Base-by-base conservation (phyloP, 2,329 filamentous ascomycete species). In the Talaromyces sp. region DNA sequence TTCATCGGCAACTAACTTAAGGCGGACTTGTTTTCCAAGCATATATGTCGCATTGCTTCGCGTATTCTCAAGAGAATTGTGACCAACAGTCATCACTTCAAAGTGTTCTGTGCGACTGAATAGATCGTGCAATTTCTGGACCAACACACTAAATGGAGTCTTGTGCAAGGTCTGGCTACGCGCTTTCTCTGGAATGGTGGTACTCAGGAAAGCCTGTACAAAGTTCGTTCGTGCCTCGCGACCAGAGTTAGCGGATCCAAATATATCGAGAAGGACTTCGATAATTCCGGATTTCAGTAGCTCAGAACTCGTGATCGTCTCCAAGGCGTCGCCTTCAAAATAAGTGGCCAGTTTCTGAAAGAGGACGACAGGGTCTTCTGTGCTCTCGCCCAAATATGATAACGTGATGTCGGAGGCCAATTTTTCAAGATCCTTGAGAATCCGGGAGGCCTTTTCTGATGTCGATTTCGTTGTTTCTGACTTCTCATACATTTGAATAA, bases 61-160 rank as follows among this genome's bases (percentile, higher is more conserved):
- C 66, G 91, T 96, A 58, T 89, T 91, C 72, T 97, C 93, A 67
- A 93, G 90, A 5, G 90, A 88, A 68, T 96, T 96, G 64, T 96
- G 90, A 73, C 96, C 91, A 59, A 98, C 93, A 8, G 95, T 99
- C 63, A 96, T 86, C 51, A 99, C 93, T 72, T 99, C 95, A 69
- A 98, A 99, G 79, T 98, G 93, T 79, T 99, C 95, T 35, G 93
- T 96, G 67, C 95, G 88, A 80, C 95, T 99, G 60, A 99, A 84
- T 61, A 99, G 80, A 77, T 99, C 95, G 76, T 99, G 95, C 32
- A 99, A 81, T 75, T 99, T 99, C 73, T 93, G 89, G 46, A 96
- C 88, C 73, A 99, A 82, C 57, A 96, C 85, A 69, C 92, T 95
- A 74, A 98, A 96, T 0, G 92, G 88, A 0, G 93, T 96, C 0